A percentile compares a stretch with the other conserved stretches of the same genome.
These are phyloP conservation scores for Dissophora globulifera DNA, from an alignment of 192 early-diverging fungal genomes.

Conservation along the genomic window DNA sequence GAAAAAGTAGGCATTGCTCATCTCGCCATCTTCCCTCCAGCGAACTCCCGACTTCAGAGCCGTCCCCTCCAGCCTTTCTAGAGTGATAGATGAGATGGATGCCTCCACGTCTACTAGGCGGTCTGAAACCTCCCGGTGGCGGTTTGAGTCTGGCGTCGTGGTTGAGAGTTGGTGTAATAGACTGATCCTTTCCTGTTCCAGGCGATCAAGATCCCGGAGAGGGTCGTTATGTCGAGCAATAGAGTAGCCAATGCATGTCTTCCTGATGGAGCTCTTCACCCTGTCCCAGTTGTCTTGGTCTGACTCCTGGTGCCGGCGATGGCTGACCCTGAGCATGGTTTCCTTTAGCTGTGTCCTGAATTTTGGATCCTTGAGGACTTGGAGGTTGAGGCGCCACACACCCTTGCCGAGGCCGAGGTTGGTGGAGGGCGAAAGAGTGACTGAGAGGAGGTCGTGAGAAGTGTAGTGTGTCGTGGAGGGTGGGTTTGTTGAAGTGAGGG, in stretches of 20 bases:
- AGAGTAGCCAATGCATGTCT: too few relatives aligned
- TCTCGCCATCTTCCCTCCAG: constrained; percentile 31
- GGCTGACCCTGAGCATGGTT: background rate
- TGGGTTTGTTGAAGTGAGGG: background rate
- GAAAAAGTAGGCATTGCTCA: constrained; percentile 33
- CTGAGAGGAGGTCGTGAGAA: constrained; percentile 13
- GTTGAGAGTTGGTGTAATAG: too few relatives aligned
- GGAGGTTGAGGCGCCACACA: constrained; percentile 15
- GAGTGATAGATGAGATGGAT: background rate
- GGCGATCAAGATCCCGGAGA: too few relatives aligned
- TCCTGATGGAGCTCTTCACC: too few relatives aligned
- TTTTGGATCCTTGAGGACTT: background rate
- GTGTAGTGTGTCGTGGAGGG: background rate
- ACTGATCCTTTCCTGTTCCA: too few relatives aligned
- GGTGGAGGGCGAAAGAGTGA: background rate
- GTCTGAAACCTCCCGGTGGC: too few relatives aligned
- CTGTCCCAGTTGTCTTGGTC: background rate
- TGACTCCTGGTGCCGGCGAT: background rate
- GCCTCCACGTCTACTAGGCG: background rate
- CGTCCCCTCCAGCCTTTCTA: background rate
- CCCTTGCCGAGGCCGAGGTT: background rate
- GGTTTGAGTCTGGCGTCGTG: too few relatives aligned
- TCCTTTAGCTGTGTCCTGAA: background rate
- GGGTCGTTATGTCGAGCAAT: too few relatives aligned
- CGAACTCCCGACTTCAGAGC: constrained; percentile 2